Conservation (phyloP, 306 rosid species). For the Abrus precatorius region DNA sequence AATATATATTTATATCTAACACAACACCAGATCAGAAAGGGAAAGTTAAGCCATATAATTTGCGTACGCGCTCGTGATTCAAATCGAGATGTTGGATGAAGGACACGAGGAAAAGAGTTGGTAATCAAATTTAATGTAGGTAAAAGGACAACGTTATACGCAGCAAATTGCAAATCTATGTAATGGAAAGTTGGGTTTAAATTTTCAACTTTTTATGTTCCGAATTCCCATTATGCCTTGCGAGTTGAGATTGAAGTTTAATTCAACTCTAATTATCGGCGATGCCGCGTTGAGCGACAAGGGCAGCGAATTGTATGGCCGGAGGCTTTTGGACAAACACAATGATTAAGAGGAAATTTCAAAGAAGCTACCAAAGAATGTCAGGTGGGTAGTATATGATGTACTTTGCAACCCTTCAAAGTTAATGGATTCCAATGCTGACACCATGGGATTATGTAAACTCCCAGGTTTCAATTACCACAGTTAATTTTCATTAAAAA, state of each 20-base stretch:
- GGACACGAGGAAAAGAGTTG: not conserved
- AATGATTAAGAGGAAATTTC: constrained; percentile 47
- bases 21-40: not conserved
- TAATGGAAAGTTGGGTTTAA: constrained; percentile 1
- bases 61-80: not conserved
- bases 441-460: not conserved
- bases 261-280: constrained; percentile 1
- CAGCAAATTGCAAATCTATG: not conserved
- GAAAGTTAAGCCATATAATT: not conserved
- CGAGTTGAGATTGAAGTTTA: not conserved
- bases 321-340: constrained; percentile 29
- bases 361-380: constrained; percentile 49
- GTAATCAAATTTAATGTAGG: not conserved
- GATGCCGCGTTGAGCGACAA: not conserved
- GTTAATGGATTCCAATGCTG: constrained; percentile 2
- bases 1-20: too few relatives aligned
- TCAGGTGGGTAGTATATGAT: not conserved
- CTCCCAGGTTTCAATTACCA: not conserved
- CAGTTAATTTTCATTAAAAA: not conserved
- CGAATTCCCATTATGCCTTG: not conserved
- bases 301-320: constrained; percentile 2
- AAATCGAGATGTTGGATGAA: not conserved
- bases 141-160: not conserved
- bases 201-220: constrained; percentile 23
- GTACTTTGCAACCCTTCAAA: constrained; percentile 34